These are phyloP conservation scores for Barnettozyma vustinii DNA, from an alignment of 805 yeast genomes.

Conservation along the genomic window DNA sequence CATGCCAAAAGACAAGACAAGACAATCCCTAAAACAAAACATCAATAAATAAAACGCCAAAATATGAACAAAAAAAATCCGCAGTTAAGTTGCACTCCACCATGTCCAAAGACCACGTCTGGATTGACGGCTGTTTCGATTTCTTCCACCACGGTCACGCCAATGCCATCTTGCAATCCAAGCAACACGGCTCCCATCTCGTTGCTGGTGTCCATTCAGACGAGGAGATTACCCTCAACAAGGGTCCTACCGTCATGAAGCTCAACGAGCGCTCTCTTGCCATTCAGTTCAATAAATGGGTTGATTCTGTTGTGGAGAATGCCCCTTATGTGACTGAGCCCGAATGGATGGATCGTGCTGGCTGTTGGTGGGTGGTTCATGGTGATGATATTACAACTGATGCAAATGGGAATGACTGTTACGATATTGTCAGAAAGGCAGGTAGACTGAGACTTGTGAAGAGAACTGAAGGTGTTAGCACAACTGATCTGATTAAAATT, in stretches of 20 bases:
- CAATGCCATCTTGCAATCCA: slow-evolving; percentile 92
- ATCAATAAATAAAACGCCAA: neutral
- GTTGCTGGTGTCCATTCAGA: slow-evolving; percentile 91
- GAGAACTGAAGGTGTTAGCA: slow-evolving; percentile 89
- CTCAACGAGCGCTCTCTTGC: slow-evolving; percentile 76
- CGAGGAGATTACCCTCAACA: slow-evolving; percentile 73
- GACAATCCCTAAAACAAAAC: neutral
- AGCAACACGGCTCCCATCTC: slow-evolving; percentile 70
- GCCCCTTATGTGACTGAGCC: slow-evolving; percentile 97
- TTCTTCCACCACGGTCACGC: slow-evolving; percentile 98
- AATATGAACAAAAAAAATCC: neutral
- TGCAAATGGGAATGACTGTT: slow-evolving; percentile 92
- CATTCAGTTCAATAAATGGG: slow-evolving; percentile 89
- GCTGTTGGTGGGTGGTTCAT: slow-evolving; percentile 90
- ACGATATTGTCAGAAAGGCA: slow-evolving; percentile 71
- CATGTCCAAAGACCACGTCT: slow-evolving; percentile 41
- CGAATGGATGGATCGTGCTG: slow-evolving; percentile 55
- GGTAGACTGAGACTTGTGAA: slow-evolving; percentile 90
- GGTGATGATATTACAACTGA: slow-evolving; percentile 98
- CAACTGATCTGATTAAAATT: slow-evolving; percentile 91
- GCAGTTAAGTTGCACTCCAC: neutral
- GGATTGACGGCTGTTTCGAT: slow-evolving; percentile 99
- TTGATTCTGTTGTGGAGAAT: slow-evolving; percentile 56
- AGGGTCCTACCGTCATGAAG: slow-evolving; percentile 93
- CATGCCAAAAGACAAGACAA: neutral